phyloP scores from a whole-genome alignment of 176 grass and related monocot genomes.

The Carex scoparia region DNA sequence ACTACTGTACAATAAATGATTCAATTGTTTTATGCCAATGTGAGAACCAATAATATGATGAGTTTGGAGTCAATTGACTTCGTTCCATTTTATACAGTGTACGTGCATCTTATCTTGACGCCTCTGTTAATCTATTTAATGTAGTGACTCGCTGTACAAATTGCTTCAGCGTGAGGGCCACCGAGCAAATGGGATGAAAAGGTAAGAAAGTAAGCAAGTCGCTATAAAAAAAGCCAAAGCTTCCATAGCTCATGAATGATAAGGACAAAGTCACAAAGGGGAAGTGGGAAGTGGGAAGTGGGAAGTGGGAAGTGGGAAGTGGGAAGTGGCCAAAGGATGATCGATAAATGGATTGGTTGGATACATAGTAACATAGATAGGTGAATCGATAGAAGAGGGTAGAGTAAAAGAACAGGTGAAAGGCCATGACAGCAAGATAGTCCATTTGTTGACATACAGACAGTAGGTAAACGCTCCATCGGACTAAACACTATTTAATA shows the following conservation, averaged over 20 bases:
- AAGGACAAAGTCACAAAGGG: neutral
- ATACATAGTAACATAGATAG: neutral
- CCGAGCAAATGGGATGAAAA: neutral
- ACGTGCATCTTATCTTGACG: too few relatives aligned
- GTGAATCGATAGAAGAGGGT: neutral
- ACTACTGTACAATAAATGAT: too few relatives aligned
- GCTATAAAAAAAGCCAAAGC: conserved; percentile 4
- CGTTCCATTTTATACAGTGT: too few relatives aligned
- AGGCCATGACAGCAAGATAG: neutral
- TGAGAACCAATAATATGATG: too few relatives aligned
- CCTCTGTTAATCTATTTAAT: neutral
- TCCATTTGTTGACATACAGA: neutral
- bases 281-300: neutral
- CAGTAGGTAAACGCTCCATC: neutral
- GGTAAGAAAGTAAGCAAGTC: neutral
- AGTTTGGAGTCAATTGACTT: too few relatives aligned
- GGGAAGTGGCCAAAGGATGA: neutral
- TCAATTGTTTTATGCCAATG: too few relatives aligned
- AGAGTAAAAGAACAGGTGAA: neutral
- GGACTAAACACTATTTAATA: neutral
- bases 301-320: neutral
- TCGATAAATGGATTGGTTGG: too few relatives aligned
- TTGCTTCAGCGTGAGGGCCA: neutral
- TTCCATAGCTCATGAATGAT: conserved; percentile 15
- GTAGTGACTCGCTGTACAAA: neutral